Percentiles rank a stretch among this genome's conserved stretches.
phyloP scores from a whole-genome alignment of 2,329 filamentous ascomycete genomes.

The Aphanocladium album region DNA sequence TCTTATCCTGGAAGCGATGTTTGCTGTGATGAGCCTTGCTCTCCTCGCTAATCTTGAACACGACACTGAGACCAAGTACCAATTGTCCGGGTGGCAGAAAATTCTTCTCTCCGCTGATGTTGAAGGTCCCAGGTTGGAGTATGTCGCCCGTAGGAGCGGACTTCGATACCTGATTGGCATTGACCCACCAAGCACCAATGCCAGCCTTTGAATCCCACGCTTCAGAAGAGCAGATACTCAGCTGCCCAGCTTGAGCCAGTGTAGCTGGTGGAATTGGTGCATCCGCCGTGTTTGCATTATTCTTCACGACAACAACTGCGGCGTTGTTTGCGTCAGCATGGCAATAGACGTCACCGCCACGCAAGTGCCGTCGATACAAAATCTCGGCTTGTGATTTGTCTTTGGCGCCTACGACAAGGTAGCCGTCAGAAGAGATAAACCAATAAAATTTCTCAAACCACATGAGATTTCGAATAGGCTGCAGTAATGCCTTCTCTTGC shows the following conservation, averaged over 20 bases:
- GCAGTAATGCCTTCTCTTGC: constrained; percentile 82
- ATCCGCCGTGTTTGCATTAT: constrained; percentile 69
- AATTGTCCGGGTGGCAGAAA: constrained; percentile 83
- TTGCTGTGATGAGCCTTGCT: constrained; percentile 77
- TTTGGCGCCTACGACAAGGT: constrained; percentile 82
- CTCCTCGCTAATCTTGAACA: constrained; percentile 85
- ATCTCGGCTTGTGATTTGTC: constrained; percentile 88
- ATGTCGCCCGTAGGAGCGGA: constrained; percentile 75
- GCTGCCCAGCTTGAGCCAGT: constrained; percentile 79
- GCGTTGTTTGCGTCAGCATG: constrained; percentile 86
- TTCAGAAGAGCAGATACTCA: constrained; percentile 77
- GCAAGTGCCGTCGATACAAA: constrained; percentile 80
- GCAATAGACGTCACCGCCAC: constrained; percentile 86
- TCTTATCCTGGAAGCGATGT: constrained; percentile 42
- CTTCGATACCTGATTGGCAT: constrained; percentile 85
- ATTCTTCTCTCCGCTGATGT: constrained; percentile 82
- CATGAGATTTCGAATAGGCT: constrained; percentile 74
- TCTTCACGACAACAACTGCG: constrained; percentile 83
- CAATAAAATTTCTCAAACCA: constrained; percentile 98
- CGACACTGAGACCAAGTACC: constrained; percentile 77
- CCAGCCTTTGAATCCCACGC: constrained; percentile 97
- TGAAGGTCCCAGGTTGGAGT: constrained; percentile 71
- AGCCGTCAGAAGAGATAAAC: constrained; percentile 94
- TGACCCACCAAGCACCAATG: constrained; percentile 96
- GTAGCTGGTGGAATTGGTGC: constrained; percentile 89